Conservation (phyloP, 129 eudicot genomes). For the Lonicera japonica region DNA sequence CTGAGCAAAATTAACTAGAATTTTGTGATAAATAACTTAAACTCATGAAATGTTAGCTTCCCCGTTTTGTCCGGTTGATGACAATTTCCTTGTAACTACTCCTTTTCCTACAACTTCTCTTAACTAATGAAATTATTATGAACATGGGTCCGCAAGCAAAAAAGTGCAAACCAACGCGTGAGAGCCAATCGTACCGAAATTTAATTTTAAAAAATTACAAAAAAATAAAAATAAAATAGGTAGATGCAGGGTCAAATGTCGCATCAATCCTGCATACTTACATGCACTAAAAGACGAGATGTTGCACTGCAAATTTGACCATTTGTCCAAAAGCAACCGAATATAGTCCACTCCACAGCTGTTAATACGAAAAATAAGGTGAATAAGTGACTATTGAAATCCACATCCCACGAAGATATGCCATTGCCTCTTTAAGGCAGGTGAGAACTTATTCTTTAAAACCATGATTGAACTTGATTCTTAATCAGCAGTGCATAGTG, state of each 20-base stretch:
- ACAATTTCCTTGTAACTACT: no score
- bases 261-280: conserved; percentile 25
- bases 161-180: not conserved
- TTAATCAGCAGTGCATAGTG: not conserved
- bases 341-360: conserved; percentile 97
- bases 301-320: conserved; percentile 99
- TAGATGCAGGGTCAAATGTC: not conserved
- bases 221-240: not conserved
- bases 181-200: not conserved
- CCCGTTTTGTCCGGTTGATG: no score
- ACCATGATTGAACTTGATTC: not conserved
- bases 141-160: not conserved
- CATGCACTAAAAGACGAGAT: conserved; percentile 90
- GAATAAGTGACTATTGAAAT: conserved; percentile 2
- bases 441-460: not conserved
- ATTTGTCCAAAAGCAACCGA: conserved; percentile 99
- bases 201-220: not conserved
- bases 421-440: no score
- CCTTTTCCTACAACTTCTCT: not conserved
- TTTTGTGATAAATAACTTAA: no score
- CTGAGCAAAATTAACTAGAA: no score
- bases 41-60: no score
- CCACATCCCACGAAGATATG: not conserved
- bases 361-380: conserved; percentile 14
- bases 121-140: no score